phyloP scores from a whole-genome alignment of 441 rosid genomes.

The Theobroma grandiflorum region DNA sequence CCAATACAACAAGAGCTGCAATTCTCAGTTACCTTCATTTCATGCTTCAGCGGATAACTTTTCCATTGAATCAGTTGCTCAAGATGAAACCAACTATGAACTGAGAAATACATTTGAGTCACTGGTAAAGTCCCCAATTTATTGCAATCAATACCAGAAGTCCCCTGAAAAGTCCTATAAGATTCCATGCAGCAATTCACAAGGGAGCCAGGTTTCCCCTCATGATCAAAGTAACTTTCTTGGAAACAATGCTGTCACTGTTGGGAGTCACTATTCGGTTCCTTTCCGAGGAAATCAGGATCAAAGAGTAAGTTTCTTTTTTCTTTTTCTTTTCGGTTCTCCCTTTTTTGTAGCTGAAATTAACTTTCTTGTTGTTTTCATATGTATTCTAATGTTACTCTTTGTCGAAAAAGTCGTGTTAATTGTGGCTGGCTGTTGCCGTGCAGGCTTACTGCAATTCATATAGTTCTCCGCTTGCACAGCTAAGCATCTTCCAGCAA shows the following conservation, averaged over 20 bases:
- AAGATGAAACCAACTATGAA: slow-evolving; percentile 34
- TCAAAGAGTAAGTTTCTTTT: slow-evolving; percentile 48
- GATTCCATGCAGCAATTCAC: slow-evolving; percentile 20
- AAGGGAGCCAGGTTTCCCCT: slow-evolving; percentile 25
- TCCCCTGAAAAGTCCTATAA: slow-evolving; percentile 30
- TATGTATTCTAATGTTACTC: background rate
- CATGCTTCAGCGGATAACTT: slow-evolving; percentile 39
- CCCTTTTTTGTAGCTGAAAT: too few species aligned
- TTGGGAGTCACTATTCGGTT: slow-evolving; percentile 40
- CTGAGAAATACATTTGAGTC: slow-evolving; percentile 41
- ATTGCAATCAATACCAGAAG: slow-evolving; percentile 34
- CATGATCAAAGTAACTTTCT: slow-evolving; percentile 31
- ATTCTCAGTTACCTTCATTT: slow-evolving; percentile 45
- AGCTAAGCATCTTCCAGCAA: slow-evolving; percentile 40
- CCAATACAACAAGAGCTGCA: slow-evolving; percentile 44
- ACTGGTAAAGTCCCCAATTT: slow-evolving; percentile 41
- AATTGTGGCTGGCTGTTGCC: slow-evolving; percentile 2
- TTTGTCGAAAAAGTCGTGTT: background rate
- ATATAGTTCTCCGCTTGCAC: slow-evolving; percentile 39
- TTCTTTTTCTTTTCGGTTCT: background rate
- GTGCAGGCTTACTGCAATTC: slow-evolving; percentile 46
- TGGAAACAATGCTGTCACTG: slow-evolving; percentile 25
- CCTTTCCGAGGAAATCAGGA: slow-evolving; percentile 59
- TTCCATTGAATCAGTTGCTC: slow-evolving; percentile 42
- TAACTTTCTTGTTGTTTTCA: background rate